Conservation (phyloP, 192 early-diverging fungal genomes). For the Coemansia sp. region DNA sequence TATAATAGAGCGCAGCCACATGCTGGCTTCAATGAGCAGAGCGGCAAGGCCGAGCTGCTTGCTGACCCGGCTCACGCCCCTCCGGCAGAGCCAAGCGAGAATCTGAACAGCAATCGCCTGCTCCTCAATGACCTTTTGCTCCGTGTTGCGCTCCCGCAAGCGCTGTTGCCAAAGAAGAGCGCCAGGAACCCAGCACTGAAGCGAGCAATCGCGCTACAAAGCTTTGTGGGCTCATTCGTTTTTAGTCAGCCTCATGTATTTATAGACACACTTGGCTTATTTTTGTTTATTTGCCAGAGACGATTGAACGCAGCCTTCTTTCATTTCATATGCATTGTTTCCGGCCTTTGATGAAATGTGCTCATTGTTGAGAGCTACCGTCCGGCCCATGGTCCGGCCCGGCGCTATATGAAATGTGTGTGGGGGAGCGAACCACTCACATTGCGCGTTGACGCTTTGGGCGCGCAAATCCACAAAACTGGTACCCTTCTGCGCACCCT, state of each 20-base stretch:
- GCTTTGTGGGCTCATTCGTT: too few species aligned
- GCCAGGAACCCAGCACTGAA: too few species aligned
- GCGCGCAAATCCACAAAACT: not conserved
- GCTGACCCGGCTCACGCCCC: too few species aligned
- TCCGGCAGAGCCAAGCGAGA: not conserved
- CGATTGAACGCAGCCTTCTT: not conserved
- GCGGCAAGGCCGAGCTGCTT: not conserved
- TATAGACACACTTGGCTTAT: too few species aligned
- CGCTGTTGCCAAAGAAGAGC: not conserved
- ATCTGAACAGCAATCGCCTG: slow-evolving; percentile 1
- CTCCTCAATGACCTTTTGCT: not conserved
- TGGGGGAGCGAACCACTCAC: too few species aligned
- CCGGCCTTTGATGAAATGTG: not conserved
- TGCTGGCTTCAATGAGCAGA: not conserved
- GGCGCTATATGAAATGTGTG: too few species aligned
- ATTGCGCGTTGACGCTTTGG: too few species aligned
- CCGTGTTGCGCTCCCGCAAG: not conserved
- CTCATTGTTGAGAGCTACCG: not conserved
- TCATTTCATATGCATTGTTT: not conserved
- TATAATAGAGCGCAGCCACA: not conserved
- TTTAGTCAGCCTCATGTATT: too few species aligned
- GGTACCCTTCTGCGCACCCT: not conserved
- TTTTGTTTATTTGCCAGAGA: too few species aligned
- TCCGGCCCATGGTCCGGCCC: not conserved
- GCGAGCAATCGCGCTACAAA: too few species aligned